Evolutionary conservation across 1,284 basidiomycete species (phyloP).

Genomic region (Albatrellus sp.): DNA sequence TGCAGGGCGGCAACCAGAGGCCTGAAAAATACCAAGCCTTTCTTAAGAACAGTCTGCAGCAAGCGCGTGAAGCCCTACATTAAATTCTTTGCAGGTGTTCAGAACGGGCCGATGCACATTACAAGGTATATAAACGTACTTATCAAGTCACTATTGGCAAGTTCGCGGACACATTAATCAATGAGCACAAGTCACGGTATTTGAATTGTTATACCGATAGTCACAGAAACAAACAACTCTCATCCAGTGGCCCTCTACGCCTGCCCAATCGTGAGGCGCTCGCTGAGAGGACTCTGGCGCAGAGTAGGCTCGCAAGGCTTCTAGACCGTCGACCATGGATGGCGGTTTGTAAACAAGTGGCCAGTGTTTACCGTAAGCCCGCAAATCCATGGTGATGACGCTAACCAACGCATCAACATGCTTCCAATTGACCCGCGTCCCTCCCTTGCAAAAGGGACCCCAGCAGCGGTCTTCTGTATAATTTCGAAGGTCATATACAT

Average conservation of each 20-base stretch:
- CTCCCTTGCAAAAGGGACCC: constrained; percentile 36
- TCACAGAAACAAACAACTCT: constrained; percentile 66
- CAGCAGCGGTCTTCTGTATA: constrained; percentile 36
- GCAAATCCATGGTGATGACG: constrained; percentile 46
- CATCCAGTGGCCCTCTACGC: constrained; percentile 56
- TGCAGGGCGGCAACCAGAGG: constrained; percentile 12
- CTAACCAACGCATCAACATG: constrained; percentile 46
- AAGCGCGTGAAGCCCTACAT: constrained; percentile 27
- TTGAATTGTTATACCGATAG: constrained; percentile 36
- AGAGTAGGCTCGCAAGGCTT: constrained; percentile 38
- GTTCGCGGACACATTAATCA: background rate
- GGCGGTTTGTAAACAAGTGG: constrained; percentile 28
- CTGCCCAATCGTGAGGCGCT: constrained; percentile 46
- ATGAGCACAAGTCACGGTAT: background rate
- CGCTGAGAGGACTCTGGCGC: constrained; percentile 27
- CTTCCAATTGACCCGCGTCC: constrained; percentile 38
- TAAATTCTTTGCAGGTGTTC: constrained; percentile 34
- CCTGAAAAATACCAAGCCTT: constrained; percentile 16
- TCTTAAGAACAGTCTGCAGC: background rate
- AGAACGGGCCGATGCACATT: constrained; percentile 4
- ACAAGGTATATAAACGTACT: constrained; percentile 22
- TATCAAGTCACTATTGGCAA: constrained; percentile 35
- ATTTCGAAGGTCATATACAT: constrained; percentile 52
- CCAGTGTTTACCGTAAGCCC: constrained; percentile 28
- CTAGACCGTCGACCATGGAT: constrained; percentile 22